phyloP scores from a whole-genome alignment of 2,329 filamentous ascomycete genomes.

The Akanthomyces lecanii region DNA sequence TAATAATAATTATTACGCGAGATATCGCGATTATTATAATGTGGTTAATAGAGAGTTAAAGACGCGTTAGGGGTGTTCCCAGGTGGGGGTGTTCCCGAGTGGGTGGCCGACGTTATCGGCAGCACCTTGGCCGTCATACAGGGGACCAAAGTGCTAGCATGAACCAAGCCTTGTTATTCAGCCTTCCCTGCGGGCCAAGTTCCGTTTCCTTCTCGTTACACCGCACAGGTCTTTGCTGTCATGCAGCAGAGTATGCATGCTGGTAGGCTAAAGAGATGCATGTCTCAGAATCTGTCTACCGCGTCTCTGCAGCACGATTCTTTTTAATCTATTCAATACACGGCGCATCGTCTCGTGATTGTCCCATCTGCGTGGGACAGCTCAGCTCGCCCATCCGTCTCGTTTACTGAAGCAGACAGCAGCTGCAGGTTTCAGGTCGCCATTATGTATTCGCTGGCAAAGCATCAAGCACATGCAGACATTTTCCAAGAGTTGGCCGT shows the following conservation, averaged over 20 bases:
- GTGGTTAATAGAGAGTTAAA: too few relatives aligned
- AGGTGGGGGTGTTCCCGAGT: too few relatives aligned
- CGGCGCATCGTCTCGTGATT: not conserved
- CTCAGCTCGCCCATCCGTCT: not conserved
- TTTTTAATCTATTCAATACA: not conserved
- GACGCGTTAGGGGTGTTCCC: too few relatives aligned
- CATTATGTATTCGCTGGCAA: not conserved
- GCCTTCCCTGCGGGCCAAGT: not conserved
- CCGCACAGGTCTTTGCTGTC: conserved; percentile 2
- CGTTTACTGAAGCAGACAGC: not conserved
- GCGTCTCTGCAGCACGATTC: too few relatives aligned
- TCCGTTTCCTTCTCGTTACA: not conserved
- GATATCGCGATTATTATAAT: too few relatives aligned
- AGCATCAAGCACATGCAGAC: too few relatives aligned
- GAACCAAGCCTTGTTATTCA: not conserved
- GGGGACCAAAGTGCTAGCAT: not conserved
- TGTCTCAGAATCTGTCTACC: not conserved
- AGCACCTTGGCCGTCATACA: not conserved
- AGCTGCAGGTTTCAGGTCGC: not conserved
- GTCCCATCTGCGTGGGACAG: not conserved
- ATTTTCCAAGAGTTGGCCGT: not conserved
- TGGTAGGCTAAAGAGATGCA: not conserved
- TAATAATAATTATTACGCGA: too few relatives aligned
- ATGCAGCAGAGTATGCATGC: conserved; percentile 5
- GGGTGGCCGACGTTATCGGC: too few relatives aligned